Evolutionary conservation across 345 rosid genomes (phyloP).

Genomic region (Eutrema yunnanense): DNA sequence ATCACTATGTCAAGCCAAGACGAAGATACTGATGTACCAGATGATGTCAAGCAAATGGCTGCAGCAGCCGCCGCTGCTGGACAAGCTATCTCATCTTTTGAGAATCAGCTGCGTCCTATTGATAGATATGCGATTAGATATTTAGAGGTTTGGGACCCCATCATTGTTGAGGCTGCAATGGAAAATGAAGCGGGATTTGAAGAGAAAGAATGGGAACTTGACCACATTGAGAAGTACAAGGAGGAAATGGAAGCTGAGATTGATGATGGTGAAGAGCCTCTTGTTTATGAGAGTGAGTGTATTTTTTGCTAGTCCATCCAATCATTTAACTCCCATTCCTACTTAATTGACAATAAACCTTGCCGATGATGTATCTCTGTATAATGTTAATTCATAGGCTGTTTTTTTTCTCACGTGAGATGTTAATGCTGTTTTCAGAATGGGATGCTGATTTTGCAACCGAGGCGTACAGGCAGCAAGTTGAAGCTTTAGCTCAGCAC

Average conservation of each 20-base stretch:
- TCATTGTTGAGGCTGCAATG: slow-evolving; percentile 64
- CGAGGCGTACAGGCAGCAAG: slow-evolving; percentile 98
- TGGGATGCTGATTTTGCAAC: slow-evolving; percentile 99
- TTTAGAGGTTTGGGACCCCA: slow-evolving; percentile 94
- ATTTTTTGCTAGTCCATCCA: background rate
- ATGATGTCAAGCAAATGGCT: slow-evolving; percentile 91
- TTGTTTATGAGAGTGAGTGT: slow-evolving; percentile 90
- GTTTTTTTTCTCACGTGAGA: slow-evolving; percentile 11
- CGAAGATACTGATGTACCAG: slow-evolving; percentile 85
- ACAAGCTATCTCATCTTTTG: slow-evolving; percentile 78
- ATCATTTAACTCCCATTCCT: background rate
- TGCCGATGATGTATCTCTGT: background rate
- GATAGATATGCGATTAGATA: slow-evolving; percentile 87
- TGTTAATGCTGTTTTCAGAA: slow-evolving; percentile 38
- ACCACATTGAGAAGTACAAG: slow-evolving; percentile 86
- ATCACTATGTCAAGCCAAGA: slow-evolving; percentile 57
- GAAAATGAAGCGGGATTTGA: slow-evolving; percentile 74
- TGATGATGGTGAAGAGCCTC: slow-evolving; percentile 98
- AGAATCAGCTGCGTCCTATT: slow-evolving; percentile 86
- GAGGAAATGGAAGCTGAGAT: slow-evolving; percentile 99
- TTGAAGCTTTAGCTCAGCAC: slow-evolving; percentile 86
- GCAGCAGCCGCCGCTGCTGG: slow-evolving; percentile 94
- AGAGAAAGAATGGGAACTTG: slow-evolving; percentile 97
- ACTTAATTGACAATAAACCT: background rate
- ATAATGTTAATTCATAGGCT: slow-evolving; percentile 1